These are phyloP conservation scores for Tolypocladium tropicale DNA, from an alignment of 2,329 filamentous ascomycete species.

Conservation along the genomic window DNA sequence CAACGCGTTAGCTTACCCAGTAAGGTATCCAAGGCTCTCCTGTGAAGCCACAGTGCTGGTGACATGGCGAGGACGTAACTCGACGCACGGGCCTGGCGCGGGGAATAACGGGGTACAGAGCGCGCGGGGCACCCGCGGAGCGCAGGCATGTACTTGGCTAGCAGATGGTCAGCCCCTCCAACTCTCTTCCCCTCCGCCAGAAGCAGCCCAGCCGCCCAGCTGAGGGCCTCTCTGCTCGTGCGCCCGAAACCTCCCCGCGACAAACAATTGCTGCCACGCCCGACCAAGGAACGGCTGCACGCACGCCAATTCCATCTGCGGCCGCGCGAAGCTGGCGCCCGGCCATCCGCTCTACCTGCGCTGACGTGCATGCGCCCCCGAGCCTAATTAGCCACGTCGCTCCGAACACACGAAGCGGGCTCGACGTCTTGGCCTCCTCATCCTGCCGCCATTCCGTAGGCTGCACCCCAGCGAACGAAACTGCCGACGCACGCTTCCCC, in stretches of 20 bases:
- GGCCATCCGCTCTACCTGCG: not conserved
- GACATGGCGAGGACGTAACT: not conserved
- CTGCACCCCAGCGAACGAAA: not conserved
- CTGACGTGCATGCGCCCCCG: conserved; percentile 1
- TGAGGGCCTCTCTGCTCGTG: not conserved
- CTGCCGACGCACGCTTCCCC: not conserved
- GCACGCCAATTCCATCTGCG: not conserved
- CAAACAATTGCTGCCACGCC: not conserved
- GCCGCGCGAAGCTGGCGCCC: not conserved
- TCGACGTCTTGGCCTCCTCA: not conserved
- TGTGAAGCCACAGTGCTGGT: too few species aligned
- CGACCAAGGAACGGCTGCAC: not conserved
- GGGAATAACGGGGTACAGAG: conserved; percentile 1
- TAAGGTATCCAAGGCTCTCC: too few species aligned
- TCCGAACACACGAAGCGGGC: not conserved
- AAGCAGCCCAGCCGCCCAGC: not conserved
- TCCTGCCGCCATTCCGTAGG: not conserved
- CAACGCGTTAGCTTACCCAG: too few species aligned
- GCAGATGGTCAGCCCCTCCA: not conserved
- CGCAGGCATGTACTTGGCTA: not conserved
- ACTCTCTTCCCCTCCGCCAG: not conserved
- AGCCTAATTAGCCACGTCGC: not conserved
- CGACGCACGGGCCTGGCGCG: not conserved
- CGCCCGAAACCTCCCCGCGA: not conserved
- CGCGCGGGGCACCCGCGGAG: not conserved